Evolutionary conservation across 805 yeast species (phyloP).

Genomic region (Candida succiphila): DNA sequence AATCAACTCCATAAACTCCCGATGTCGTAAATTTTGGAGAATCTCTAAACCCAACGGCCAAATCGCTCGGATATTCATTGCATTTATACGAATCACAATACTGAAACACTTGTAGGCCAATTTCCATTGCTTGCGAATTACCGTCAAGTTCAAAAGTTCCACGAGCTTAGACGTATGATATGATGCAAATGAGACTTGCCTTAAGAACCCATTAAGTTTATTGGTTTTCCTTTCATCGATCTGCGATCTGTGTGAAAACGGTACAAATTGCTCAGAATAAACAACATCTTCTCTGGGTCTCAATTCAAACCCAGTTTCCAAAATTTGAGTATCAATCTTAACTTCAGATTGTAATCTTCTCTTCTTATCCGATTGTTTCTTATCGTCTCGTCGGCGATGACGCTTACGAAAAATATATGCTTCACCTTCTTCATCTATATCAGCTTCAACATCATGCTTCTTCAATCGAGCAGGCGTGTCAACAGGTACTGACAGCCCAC

Average conservation of each 20-base stretch:
- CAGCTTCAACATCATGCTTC: neutral
- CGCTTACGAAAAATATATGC: no score
- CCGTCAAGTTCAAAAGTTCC: slow-evolving; percentile 36
- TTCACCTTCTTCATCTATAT: no score
- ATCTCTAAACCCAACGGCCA: slow-evolving; percentile 63
- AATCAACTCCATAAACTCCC: slow-evolving; percentile 10
- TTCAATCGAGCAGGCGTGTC: no score
- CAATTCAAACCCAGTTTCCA: neutral
- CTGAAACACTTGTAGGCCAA: slow-evolving; percentile 44
- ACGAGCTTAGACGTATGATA: slow-evolving; percentile 21
- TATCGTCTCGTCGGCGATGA: no score
- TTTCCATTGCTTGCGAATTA: slow-evolving; percentile 43
- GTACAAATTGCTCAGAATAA: neutral
- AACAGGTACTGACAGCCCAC: no score
- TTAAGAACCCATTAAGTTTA: neutral
- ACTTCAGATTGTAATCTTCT: no score
- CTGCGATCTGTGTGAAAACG: neutral
- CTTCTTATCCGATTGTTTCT: no score
- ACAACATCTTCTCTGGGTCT: neutral
- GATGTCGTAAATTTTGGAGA: slow-evolving; percentile 20
- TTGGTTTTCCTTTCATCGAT: neutral
- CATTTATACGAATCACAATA: slow-evolving; percentile 35
- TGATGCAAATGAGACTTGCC: neutral
- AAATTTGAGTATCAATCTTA: no score
- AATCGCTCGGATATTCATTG: slow-evolving; percentile 41